A percentile compares a stretch with the other conserved stretches of the same genome.
These are phyloP conservation scores for Russula dissimulans DNA, from an alignment of 768 basidiomycete species.

Conservation along the genomic window DNA sequence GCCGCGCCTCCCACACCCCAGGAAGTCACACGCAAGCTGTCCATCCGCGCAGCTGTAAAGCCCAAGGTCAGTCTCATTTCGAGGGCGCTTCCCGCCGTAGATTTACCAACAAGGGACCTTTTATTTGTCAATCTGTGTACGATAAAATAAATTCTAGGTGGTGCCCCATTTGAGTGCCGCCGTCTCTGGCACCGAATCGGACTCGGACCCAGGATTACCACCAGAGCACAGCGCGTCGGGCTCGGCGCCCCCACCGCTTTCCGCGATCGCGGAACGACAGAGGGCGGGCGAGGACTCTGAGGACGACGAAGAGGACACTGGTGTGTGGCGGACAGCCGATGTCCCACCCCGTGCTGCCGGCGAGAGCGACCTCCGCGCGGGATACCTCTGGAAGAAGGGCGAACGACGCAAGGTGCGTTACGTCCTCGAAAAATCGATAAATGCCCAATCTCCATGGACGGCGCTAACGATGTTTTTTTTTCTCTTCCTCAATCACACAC, in stretches of 20 bases:
- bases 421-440: neutral
- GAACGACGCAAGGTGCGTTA: conserved; percentile 82
- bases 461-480: neutral
- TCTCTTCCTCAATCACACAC: neutral
- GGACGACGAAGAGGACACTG: conserved; percentile 76
- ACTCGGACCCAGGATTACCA: conserved; percentile 64
- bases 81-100: conserved; percentile 2
- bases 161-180: conserved; percentile 25
- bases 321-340: conserved; percentile 55
- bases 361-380: conserved; percentile 75
- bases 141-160: conserved; percentile 20
- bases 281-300: conserved; percentile 33
- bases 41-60: conserved; percentile 54
- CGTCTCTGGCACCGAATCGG: conserved; percentile 76
- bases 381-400: conserved; percentile 97
- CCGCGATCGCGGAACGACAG: conserved; percentile 70
- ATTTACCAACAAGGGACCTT: neutral
- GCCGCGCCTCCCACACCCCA: conserved; percentile 70
- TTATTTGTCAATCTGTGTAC: neutral
- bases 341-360: conserved; percentile 38
- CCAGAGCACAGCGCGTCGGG: conserved; percentile 33
- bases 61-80: conserved; percentile 28
- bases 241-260: conserved; percentile 27
- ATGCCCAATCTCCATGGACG: neutral
- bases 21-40: conserved; percentile 80